Evolutionary conservation across 73 alveolate genomes (phyloP), one percentile per base, ranked within the genome.

Genomic region (Urostyla sp.): DNA sequence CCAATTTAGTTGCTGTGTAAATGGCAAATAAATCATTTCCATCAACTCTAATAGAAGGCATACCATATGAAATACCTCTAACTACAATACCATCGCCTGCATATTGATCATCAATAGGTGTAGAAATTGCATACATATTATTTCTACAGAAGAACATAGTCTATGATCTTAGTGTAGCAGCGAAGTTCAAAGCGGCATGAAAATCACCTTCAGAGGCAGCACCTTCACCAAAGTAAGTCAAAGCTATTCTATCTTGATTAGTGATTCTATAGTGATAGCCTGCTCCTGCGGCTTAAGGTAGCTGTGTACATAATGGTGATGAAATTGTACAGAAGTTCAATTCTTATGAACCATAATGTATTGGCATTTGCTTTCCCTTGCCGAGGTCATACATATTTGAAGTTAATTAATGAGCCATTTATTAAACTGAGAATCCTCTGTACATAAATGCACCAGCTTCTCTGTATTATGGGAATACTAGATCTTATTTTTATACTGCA

Each of bases 171-270:
- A 91, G 85, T 20, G 98, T 95, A 5, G 98, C 94, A 31, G 99
- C 99, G 79, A 96, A 94, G 95, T 96, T 96, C 90, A 96, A 45
- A 16, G 97, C 98, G 16, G 99, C 84, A 73, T 94, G 98, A 66
- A 92, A 92, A 76, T 96, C 99, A 27, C 99, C 99, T 53, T 96
- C 99, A 11, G 97, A 87, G 8, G 99, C 98, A 0, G 99, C 99
- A 7, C 98, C 98, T 46, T 96, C 99, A 20, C 99, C 99, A 60
- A 92, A 96, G 78, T 73, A 96, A 28, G 97, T 90, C 31, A 89
- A 95, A 4, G 98, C 97, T n/a, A 94, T 88, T 30, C 91, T 91
- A 57, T 94, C 85, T 72, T 94, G 95, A 7, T 90, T 90, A 26
- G 78, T 92, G 27, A 96, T 75, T 84, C 96, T 92, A 82, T 69